phyloP scores from a whole-genome alignment of 305 asterid genomes.

The Coffea humblotiana region DNA sequence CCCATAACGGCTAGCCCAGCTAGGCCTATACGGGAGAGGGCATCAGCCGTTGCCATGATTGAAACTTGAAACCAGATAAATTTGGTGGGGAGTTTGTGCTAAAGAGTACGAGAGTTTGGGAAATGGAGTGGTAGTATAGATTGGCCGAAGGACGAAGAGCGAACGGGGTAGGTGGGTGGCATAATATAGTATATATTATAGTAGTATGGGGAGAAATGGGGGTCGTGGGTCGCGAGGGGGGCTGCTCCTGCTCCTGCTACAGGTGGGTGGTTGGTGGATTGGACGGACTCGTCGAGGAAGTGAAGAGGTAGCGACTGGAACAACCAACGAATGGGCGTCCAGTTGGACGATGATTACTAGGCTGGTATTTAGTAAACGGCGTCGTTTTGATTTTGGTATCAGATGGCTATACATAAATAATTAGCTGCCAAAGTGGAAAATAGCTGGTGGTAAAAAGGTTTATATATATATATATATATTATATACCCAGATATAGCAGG shows the following conservation, averaged over 20 bases:
- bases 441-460: neutral
- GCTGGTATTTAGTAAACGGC: constrained; percentile 21
- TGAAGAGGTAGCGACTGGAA: constrained; percentile 39
- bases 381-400: neutral
- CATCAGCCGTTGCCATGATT: constrained; percentile 24
- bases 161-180: constrained; percentile 4
- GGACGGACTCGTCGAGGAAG: constrained; percentile 61
- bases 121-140: neutral
- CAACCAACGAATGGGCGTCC: constrained; percentile 30
- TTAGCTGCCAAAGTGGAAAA: neutral
- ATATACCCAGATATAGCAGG: no score
- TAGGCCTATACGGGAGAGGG: constrained; percentile 67
- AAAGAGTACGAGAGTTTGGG: neutral
- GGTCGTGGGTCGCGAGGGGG: constrained; percentile 15
- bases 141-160: neutral
- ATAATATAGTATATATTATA: neutral
- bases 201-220: neutral
- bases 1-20: constrained; percentile 93
- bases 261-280: neutral
- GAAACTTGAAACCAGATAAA: constrained; percentile 29
- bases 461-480: no score
- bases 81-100: neutral
- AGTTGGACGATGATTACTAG: constrained; percentile 27
- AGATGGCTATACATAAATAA: no score
- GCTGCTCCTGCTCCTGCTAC: no score